Base-by-base conservation (phyloP, 2,329 filamentous ascomycete genomes). In the Diplodia sapinea region DNA sequence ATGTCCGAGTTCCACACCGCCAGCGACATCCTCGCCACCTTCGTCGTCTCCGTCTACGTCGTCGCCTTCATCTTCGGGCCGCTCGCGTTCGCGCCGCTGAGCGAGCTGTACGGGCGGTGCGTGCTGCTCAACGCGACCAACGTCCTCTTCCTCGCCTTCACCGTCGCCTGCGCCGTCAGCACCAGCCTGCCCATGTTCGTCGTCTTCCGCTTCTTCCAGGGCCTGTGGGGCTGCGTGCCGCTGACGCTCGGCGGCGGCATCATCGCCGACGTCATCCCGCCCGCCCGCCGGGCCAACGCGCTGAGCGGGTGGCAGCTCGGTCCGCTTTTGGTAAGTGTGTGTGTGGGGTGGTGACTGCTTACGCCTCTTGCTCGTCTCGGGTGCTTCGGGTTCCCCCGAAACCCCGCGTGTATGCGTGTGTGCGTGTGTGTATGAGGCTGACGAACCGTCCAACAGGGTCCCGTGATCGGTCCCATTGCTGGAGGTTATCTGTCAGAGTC, bases 131-230 rank as follows among this genome's bases (percentile, higher is more conserved):
- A 78, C 66, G 68, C 75, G 33, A 74, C 72, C 69, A 86, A 83
- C 68, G 40, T 84, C 1, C 80, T 82, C 78, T 86, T 86, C 72
- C 73, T 87, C 2, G 66, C 80, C 50, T 84, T 83, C 80, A 84
- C 84, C 70, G 68, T 85, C 7, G 75, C 77, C 1, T 84, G 78
- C 64, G 78, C 74, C 1, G 62, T 76, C 1, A 75, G 73, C 29
- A 74, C 66, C 15, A 75, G 71, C 50, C 74, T 79, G 71, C 71
- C 71, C 54, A 79, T 79, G 78, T 72, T 80, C 1, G 72, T 79
- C 26, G 77, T 70, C 1, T 79, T 79, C 61, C 76, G 78, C 17
- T 72, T 80, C 23, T 68, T 80, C 4, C 73, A 74, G 57, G 78
- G 78, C 8, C 74, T 73, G 31, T 73, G 74, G 12, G 78, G 78